These are phyloP conservation scores for Erigeron philadelphicus DNA, from an alignment of 140 eudicot species.

Conservation along the genomic window DNA sequence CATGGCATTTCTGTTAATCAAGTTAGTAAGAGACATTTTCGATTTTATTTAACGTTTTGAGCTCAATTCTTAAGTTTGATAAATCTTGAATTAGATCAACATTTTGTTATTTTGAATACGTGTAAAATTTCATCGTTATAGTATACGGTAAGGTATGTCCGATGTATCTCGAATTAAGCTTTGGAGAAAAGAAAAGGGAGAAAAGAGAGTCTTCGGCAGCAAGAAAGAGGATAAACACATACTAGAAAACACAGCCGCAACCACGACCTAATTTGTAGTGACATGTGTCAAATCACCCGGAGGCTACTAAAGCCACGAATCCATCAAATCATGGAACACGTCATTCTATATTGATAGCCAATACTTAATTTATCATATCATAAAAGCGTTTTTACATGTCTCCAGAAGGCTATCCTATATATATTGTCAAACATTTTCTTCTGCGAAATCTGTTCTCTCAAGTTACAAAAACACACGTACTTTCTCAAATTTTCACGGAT, in stretches of 20 bases:
- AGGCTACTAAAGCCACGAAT: slow-evolving; percentile 31
- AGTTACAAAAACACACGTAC: slow-evolving; percentile 1
- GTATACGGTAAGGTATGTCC: too few relatives aligned
- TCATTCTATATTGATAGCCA: slow-evolving; percentile 25
- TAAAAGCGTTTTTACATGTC: too few relatives aligned
- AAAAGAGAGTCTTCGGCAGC: slow-evolving; percentile 21
- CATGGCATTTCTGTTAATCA: too few relatives aligned
- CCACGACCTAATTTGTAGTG: slow-evolving; percentile 21
- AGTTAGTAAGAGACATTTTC: too few relatives aligned
- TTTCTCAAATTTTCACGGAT: slow-evolving; percentile 14
- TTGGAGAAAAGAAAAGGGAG: too few relatives aligned
- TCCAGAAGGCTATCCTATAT: background rate
- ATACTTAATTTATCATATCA: background rate
- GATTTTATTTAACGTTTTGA: too few relatives aligned
- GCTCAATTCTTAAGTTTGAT: too few relatives aligned
- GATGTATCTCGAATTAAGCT: too few relatives aligned
- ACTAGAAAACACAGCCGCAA: slow-evolving; percentile 20
- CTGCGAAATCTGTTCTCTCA: slow-evolving; percentile 18
- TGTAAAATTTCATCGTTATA: too few relatives aligned
- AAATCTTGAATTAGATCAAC: too few relatives aligned
- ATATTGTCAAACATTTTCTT: slow-evolving; percentile 19
- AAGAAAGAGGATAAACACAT: slow-evolving; percentile 31
- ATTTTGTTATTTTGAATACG: too few relatives aligned
- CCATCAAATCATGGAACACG: slow-evolving; percentile 45
- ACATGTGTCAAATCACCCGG: slow-evolving; percentile 38